Evolutionary conservation across 345 rosid species (phyloP), one percentile per base, ranked within the genome.

Genomic region (Salix exigua): DNA sequence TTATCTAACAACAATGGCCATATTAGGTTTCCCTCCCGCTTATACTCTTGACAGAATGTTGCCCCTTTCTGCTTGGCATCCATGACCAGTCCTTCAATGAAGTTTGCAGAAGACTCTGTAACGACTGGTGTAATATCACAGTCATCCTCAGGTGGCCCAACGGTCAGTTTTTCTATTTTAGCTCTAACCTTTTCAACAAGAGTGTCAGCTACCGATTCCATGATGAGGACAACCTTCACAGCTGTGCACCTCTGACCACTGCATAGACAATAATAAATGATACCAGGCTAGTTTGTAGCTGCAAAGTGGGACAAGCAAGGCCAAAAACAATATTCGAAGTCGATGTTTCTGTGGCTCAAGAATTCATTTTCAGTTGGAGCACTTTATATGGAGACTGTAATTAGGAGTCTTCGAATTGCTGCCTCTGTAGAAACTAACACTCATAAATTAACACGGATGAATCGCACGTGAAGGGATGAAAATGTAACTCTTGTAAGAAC

Each of bases 201-300:
- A 37, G 80, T 73, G 78, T 91, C 96, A 0, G 99, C 98, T 21
- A 91, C 88, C 0, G 96, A 83, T 67, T 96, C 99, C 93, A 96
- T 91, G 75, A 93, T 97, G 69, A 96, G 76, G 53, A 93, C 89
- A 8, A 95, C 94, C 87, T 95, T 95, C 46, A 93, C 97, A 12
- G 99, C 99, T 1, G 99, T 95, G 85, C 99, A 95, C 79, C 99
- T 90, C 81, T 95, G 99, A 19, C 99, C 99, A 65, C 99, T 92
- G 89, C 66, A 70, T 33, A 30, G 46, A 72, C 73, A 44, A 46
- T 46, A 46, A 46, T 46, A 46, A 46, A 46, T 16, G 18, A 46
- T 46, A 46, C 14, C 50, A 46, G 17, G 44, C 44, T 40, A 40
- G 44, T 40, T 40, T 10, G 44, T 40, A 40, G 44, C 44, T 40